Percentiles rank a stretch among this genome's conserved stretches.
These are phyloP conservation scores for Ophioceras dolichostomum DNA, from an alignment of 2,329 filamentous ascomycete genomes.

Conservation along the genomic window DNA sequence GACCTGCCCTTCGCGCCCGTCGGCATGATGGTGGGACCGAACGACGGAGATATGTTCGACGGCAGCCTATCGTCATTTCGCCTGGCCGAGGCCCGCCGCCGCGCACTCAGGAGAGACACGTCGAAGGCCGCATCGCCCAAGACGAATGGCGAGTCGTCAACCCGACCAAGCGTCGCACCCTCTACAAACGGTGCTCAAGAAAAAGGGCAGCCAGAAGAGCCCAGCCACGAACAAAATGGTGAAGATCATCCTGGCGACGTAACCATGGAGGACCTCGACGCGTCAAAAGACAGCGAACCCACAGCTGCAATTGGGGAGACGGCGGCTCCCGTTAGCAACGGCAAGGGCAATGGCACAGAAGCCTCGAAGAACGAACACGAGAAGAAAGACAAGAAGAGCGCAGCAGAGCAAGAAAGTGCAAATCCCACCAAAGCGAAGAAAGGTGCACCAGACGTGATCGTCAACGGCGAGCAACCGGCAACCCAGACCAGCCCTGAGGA, in stretches of 20 bases:
- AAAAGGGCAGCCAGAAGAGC: no score
- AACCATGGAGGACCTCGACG: constrained; percentile 3
- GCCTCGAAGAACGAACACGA: constrained; percentile 1
- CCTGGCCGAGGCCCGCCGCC: background rate
- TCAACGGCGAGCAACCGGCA: no score
- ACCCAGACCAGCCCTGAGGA: no score
- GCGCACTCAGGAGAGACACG: no score
- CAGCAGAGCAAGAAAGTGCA: background rate
- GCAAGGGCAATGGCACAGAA: no score
- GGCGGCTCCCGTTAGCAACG: no score
- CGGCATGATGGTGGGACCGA: constrained; percentile 40
- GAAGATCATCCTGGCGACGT: background rate
- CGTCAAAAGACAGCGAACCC: background rate
- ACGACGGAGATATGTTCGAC: constrained; percentile 43
- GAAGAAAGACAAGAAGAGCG: constrained; percentile 2
- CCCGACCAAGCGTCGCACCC: no score
- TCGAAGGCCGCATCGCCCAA: background rate
- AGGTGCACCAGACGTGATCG: no score
- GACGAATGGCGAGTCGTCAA: background rate
- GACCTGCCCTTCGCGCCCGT: constrained; percentile 60
- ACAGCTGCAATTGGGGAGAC: no score
- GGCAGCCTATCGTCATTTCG: background rate
- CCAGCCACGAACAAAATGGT: background rate
- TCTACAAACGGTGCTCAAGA: no score
- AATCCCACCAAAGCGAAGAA: background rate